Evolutionary conservation across 495 filamentous ascomycete genomes (phyloP).

Genomic region (Penicillium robsamsonii): DNA sequence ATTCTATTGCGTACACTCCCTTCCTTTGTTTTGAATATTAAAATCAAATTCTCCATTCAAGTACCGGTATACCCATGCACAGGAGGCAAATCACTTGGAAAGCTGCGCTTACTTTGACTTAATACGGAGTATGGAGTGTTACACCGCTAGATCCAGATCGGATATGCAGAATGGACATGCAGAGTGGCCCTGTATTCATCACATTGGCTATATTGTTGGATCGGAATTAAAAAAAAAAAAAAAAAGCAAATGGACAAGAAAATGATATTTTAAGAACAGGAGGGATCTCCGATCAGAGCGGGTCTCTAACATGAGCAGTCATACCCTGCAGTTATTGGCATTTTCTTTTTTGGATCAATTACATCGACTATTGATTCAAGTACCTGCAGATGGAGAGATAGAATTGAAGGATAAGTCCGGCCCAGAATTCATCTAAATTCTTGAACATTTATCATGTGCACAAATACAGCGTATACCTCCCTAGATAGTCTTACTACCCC

Average conservation of each 20-base stretch:
- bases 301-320: conserved; percentile 20
- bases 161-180: conserved; percentile 16
- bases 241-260: conserved; percentile 6
- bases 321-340: conserved; percentile 8
- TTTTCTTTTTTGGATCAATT: conserved; percentile 12
- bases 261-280: not conserved
- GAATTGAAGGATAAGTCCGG: not conserved
- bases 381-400: not conserved
- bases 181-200: conserved; percentile 22
- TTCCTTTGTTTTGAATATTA: not conserved
- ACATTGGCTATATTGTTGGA: conserved; percentile 20
- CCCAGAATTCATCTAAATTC: not conserved
- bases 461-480: not conserved
- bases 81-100: conserved; percentile 14
- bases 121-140: conserved; percentile 14
- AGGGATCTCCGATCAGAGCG: conserved; percentile 18
- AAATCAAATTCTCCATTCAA: not conserved
- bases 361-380: conserved; percentile 19
- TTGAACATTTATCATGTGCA: not conserved
- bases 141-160: conserved; percentile 33
- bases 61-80: conserved; percentile 16
- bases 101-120: conserved; percentile 8
- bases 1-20: not conserved
- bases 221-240: not conserved
- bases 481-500: conserved; percentile 4